Base-by-base conservation (phyloP, 1,284 basidiomycete genomes). In the Sporisorium exsertum region DNA sequence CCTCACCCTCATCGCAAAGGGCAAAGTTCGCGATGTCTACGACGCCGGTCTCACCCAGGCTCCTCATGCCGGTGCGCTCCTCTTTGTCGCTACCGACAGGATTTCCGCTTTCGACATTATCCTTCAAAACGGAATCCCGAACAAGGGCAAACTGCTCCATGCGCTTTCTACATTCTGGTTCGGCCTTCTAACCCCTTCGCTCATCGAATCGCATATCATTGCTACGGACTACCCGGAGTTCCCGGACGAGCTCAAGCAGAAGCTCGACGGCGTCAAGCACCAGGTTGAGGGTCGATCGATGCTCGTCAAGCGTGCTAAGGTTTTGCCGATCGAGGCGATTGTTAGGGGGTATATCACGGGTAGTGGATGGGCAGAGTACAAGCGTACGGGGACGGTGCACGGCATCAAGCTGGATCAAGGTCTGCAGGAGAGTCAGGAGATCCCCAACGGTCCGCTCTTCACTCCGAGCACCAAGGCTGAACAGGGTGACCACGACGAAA, bases 391-490 rank as follows among this genome's bases (percentile, higher is more conserved):
- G 46, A 98, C 94, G 0, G 92, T 97, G 15, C 96, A 99, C 82
- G 93, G 93, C 5, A 94, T 97, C 51, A 84, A 87, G 18, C 88
- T 97, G 58, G 91, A 92, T 0, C 86, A 89, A 2, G 93, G 92
- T 8, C 87, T 98, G 27, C 88, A 92, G n/a, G 96, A 99, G 87
- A 93, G 92, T 8, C 90, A 91, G 8, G 88, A 92, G 78, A 80
- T 85, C 22, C 83, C 83, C 50, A 65, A 69, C 47, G 83, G 83
- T 22, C 93, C 96, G 0, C 87, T 98, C 50, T 97, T 99, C 85
- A 99, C 97, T 0, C 97, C 97, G 0, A 96, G 94, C 1, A 99
- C 96, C 12, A 99, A 99, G 86, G 97, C 96, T 0, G 95, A 95
- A 66, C 91, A 93, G 81, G 97, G 97, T 7, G 89, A 90, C 43